Evolutionary conservation across 2,329 filamentous ascomycete species (phyloP), one percentile per base, ranked within the genome.

Genomic region (Cladosporium phlei): DNA sequence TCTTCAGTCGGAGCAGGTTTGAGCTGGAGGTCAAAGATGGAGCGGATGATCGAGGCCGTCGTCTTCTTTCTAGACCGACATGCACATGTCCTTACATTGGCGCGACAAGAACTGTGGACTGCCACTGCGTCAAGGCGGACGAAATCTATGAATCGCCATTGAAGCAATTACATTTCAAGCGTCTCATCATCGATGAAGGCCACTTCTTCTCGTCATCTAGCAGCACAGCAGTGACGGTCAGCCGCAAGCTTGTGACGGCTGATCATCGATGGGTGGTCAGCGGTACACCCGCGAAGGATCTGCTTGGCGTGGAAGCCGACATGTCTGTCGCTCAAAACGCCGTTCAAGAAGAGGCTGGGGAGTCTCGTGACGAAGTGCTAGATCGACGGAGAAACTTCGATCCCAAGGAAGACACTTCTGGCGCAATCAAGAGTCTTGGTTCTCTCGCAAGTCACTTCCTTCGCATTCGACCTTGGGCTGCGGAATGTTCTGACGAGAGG

Each of bases 181-280:
- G 91, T 1, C 83, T 94, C 37, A 90, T 97, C 35, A 85, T 95
- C 14, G 91, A 97, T 54, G 91, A 96, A 72, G 91, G 91, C 0
- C 89, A 96, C 62, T 85, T 79, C 49, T 82, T 95, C 49, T 87
- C 88, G 0, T 84, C 86, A 28, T 78, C 78, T 1, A 76, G 67
- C 2, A 88, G 80, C 1, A 76, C 72, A 35, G 77, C 79, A 24
- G 71, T 78, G 4, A 62, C 74, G 12, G 70, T 82, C 7, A 68
- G 80, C 4, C 67, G 75, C 27, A 68, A 73, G 40, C 70, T 83
- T 19, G 63, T 75, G 4, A 65, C 61, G 28, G 70, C 88, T 12
- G 83, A 88, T 37, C 79, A 87, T 14, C 80, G 86, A 8, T 96
- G 91, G 91, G 80, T 95, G 3, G 85, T 95, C 1, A 94, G 87